Evolutionary conservation across 2,329 filamentous ascomycete genomes (phyloP), one percentile per base, ranked within the genome.

Genomic region (Lachnellula hyalina): DNA sequence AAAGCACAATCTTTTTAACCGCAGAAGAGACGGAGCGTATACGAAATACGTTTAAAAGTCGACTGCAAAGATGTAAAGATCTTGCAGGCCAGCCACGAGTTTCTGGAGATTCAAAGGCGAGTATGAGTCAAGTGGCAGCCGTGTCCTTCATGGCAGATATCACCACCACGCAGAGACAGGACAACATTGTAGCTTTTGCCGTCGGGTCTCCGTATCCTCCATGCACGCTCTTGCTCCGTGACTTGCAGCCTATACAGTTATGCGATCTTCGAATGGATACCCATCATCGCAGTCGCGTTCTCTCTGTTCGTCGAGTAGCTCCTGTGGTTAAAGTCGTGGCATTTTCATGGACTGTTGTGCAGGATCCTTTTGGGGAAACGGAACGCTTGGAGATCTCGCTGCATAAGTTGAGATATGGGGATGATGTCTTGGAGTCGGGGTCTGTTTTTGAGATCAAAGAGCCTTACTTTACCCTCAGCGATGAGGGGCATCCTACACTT

Each of bases 241-340:
- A 57, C 12, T 54, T 72, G 42, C 61, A 58, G 40, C 53, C 54
- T 9, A 61, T 62, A 49, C 34, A 49, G 15, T 15, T 61, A 3
- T 59, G 57, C 23, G 61, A 70, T 28, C 67, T 76, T 8, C 46
- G 35, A 15, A 63, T 74, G 28, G 71, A 75, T 57, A 74, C 65
- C 15, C 73, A 75, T 59, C 72, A 75, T 63, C 67, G 71, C 15
- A 73, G 68, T 2, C 71, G 68, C 41, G 49, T 72, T 19, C 51
- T 73, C 6, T 28, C 73, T 23, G 44, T 60, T 25, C 35, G 47
- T 21, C 52, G 55, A 15, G 47, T 54, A 25, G 41, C 51, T 25
- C 55, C 53, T 8, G 53, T 60, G 19, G 54, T 55, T 28, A 64
- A 49, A 3, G 68, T 72, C 51, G 67, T 64, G 3, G 68, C 67